phyloP scores from a whole-genome alignment of 148 eudicot genomes.

The Oxyria digyna region DNA sequence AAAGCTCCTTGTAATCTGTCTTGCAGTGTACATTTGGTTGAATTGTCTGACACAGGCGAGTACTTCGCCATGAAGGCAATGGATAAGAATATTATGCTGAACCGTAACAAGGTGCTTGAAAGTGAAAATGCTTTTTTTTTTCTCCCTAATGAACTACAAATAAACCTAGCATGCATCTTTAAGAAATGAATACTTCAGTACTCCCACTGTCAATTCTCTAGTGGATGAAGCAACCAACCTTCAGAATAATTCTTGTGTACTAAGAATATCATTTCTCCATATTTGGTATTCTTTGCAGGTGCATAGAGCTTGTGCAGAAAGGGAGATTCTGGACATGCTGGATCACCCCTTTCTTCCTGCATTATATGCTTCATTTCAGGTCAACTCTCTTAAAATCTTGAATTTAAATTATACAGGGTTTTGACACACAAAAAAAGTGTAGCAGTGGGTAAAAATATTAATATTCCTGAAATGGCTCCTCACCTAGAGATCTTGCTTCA shows the following conservation, averaged over 20 bases:
- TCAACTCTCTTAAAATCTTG: constrained; percentile 3
- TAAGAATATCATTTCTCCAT: not conserved
- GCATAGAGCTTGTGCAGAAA: constrained; percentile 96
- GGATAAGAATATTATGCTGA: constrained; percentile 89
- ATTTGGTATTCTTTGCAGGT: constrained; percentile 36
- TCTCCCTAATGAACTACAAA: not conserved
- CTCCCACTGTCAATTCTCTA: not conserved
- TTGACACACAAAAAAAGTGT: not conserved
- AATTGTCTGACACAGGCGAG: constrained; percentile 67
- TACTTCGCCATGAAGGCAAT: constrained; percentile 93
- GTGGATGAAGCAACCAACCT: not conserved
- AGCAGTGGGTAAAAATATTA: not conserved
- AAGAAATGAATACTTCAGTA: not conserved
- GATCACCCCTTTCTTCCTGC: constrained; percentile 99
- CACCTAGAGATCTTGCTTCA: not conserved
- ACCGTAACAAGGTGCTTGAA: constrained; percentile 71
- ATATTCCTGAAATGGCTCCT: not conserved
- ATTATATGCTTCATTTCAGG: constrained; percentile 98
- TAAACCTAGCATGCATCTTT: not conserved
- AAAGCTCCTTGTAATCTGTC: not conserved
- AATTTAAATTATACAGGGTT: not conserved
- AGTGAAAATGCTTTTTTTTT: not conserved
- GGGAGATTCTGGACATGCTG: constrained; percentile 83
- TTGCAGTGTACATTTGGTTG: constrained; percentile 94
- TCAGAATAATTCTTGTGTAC: not conserved